Evolutionary conservation across 192 early-diverging fungal species (phyloP).

Genomic region (Entomortierella beljakovae): DNA sequence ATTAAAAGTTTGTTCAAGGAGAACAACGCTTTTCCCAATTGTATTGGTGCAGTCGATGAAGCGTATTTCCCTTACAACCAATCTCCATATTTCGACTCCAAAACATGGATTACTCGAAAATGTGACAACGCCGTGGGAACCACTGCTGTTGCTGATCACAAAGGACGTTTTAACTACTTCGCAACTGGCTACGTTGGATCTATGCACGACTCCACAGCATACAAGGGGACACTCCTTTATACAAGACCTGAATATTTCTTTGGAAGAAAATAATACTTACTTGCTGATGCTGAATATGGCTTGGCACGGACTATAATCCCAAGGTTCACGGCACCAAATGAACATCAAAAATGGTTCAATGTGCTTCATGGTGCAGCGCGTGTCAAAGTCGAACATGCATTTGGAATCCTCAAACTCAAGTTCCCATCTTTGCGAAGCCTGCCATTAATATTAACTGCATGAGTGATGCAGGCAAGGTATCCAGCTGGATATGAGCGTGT

Average conservation of each 20-base stretch:
- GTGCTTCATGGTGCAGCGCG: constrained; percentile 1
- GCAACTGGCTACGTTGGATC: constrained; percentile 11
- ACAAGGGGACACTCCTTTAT: neutral
- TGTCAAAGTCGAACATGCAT: constrained; percentile 22
- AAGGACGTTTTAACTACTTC: constrained; percentile 9
- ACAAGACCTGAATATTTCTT: neutral
- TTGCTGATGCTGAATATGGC: constrained; percentile 7
- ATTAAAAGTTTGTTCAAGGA: too few species aligned
- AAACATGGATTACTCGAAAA: too few species aligned
- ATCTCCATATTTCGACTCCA: too few species aligned
- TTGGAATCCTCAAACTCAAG: constrained; percentile 24
- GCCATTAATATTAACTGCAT: constrained; percentile 1
- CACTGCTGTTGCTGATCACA: constrained; percentile 20
- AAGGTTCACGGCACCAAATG: too few species aligned
- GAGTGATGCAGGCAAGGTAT: constrained; percentile 6
- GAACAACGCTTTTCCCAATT: too few species aligned
- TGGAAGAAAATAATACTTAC: neutral
- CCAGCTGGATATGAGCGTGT: constrained; percentile 18
- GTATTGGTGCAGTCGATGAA: too few species aligned
- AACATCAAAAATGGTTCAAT: constrained; percentile 9
- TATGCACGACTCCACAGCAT: constrained; percentile 4
- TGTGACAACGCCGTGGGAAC: constrained; percentile 16
- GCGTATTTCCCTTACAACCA: too few species aligned
- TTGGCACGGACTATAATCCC: too few species aligned
- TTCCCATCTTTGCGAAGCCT: constrained; percentile 12